Conservation (phyloP, 1,284 basidiomycete genomes). For the Boletus sp. region DNA sequence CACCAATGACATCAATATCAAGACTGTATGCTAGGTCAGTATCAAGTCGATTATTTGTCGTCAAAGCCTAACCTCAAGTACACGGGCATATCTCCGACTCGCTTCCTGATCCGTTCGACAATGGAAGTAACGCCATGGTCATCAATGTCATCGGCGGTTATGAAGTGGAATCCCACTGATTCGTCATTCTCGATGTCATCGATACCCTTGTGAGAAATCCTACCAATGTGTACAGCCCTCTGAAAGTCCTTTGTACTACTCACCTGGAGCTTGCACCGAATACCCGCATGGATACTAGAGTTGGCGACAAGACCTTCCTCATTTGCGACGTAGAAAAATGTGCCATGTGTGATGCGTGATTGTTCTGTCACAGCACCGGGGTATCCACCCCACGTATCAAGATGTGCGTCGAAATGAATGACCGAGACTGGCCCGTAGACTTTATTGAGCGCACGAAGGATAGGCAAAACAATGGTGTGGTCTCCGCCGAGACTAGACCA, state of each 20-base stretch:
- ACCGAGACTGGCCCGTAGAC: conserved; percentile 75
- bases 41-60: background rate
- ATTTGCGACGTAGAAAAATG: conserved; percentile 70
- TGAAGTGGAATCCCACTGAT: conserved; percentile 63
- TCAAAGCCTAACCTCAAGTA: conserved; percentile 58
- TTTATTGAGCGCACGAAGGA: conserved; percentile 66
- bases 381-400: conserved; percentile 62
- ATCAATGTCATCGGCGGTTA: conserved; percentile 74
- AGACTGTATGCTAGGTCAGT: conserved; percentile 38
- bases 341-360: conserved; percentile 69
- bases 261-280: conserved; percentile 67
- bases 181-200: conserved; percentile 61
- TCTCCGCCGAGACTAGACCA: conserved; percentile 65
- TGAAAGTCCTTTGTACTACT: conserved; percentile 24
- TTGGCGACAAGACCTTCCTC: conserved; percentile 72
- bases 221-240: background rate
- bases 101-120: conserved; percentile 55
- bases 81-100: conserved; percentile 67
- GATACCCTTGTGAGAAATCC: conserved; percentile 42
- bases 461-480: conserved; percentile 75
- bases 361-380: conserved; percentile 52
- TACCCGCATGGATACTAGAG: conserved; percentile 73
- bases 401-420: conserved; percentile 79
- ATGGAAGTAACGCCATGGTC: conserved; percentile 62
- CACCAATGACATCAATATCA: conserved; percentile 77